A percentile compares a stretch with the other conserved stretches of the same genome.
phyloP scores from a whole-genome alignment of 2,329 filamentous ascomycete genomes.

The Didymosphaeria variabile region DNA sequence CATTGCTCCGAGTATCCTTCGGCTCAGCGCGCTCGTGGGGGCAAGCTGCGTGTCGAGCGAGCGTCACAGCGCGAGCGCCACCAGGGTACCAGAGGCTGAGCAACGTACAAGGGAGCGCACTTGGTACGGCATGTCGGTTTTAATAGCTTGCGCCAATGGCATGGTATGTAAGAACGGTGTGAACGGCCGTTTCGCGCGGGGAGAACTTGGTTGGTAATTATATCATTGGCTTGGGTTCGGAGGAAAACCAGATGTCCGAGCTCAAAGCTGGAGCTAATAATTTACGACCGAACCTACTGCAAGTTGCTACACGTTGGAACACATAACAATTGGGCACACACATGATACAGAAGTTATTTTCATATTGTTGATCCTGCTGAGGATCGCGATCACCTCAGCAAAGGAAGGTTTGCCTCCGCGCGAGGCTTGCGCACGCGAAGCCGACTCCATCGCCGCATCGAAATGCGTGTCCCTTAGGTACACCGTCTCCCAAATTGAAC shows the following conservation, averaged over 20 bases:
- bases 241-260: slow-evolving; percentile 43
- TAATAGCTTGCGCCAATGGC: slow-evolving; percentile 47
- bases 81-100: slow-evolving; percentile 3
- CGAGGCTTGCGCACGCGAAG: not conserved
- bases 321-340: not conserved
- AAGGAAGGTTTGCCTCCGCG: not conserved
- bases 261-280: slow-evolving; percentile 9
- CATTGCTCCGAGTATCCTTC: not conserved
- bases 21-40: not conserved
- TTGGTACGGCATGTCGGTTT: slow-evolving; percentile 50
- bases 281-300: not conserved
- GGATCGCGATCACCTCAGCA: not conserved
- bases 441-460: not conserved
- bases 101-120: slow-evolving; percentile 51
- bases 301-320: not conserved
- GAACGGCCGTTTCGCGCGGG: slow-evolving; percentile 39
- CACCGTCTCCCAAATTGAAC: slow-evolving; percentile 4
- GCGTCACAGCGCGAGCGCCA: not conserved
- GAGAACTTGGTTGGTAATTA: slow-evolving; percentile 47
- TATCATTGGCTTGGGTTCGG: slow-evolving; percentile 43
- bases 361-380: not conserved
- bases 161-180: slow-evolving; percentile 32
- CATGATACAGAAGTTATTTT: not conserved
- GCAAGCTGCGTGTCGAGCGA: not conserved
- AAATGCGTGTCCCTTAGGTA: not conserved